Conservation (phyloP, 306 rosid species). For the Quercus wislizeni region DNA sequence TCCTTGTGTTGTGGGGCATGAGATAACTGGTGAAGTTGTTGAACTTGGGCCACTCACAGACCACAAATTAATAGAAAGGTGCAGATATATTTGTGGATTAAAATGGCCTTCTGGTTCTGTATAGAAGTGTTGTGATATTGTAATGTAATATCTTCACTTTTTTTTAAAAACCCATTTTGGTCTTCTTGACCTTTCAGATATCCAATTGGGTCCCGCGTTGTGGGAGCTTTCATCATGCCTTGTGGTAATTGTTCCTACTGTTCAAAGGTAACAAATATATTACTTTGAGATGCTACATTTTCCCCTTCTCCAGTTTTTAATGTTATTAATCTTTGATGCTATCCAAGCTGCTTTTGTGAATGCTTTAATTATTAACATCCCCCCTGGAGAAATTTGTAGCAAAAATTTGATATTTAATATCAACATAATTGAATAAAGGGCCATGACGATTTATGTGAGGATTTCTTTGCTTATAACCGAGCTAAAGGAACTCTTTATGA, state of each 20-base stretch:
- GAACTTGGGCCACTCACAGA: constrained; percentile 66
- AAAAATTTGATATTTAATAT: constrained; percentile 8
- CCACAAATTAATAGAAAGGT: constrained; percentile 57
- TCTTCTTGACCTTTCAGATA: constrained; percentile 45
- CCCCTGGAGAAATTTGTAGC: constrained; percentile 9
- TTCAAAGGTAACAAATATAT: constrained; percentile 57
- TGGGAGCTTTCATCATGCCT: constrained; percentile 97
- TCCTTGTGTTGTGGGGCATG: constrained; percentile 92
- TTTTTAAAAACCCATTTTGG: neutral
- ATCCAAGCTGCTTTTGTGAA: constrained; percentile 3
- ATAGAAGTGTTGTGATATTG: constrained; percentile 1
- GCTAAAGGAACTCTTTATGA: constrained; percentile 96
- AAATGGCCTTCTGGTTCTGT: neutral
- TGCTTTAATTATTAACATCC: neutral
- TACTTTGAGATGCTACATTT: neutral
- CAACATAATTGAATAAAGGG: constrained; percentile 54
- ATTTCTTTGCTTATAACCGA: constrained; percentile 86
- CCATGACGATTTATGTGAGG: constrained; percentile 91
- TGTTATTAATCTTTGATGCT: constrained; percentile 15
- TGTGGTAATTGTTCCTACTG: constrained; percentile 87
- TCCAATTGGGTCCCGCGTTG: constrained; percentile 76
- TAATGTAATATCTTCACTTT: neutral
- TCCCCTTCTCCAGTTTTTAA: constrained; percentile 16
- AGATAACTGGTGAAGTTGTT: constrained; percentile 88
- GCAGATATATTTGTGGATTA: neutral